Evolutionary conservation across 345 rosid species (phyloP), one percentile per base, ranked within the genome.

Genomic region (Eutrema japonicum): DNA sequence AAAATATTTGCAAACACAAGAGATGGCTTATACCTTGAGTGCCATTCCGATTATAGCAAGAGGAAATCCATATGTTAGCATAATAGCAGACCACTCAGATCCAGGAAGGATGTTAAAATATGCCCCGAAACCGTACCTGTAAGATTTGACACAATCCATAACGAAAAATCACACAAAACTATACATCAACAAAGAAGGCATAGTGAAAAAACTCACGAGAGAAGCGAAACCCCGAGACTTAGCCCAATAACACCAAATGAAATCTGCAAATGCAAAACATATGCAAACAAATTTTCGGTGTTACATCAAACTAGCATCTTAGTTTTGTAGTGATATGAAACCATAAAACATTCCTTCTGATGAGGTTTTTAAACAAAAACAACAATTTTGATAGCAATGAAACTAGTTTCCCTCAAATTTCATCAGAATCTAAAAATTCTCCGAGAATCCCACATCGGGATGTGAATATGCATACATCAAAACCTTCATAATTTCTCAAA

Each of bases 1-100:
- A 2, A 41, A 68, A 64, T 18, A 54, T 36, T 11, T 8, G 43
- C 18, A 18, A 35, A 32, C 37, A 12, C 14, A 53, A 50, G 73
- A 76, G 73, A 74, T 67, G 60, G 8, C 6, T 22, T 74, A 86
- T 81, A 92, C 97, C 97, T 95, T 92, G 79, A 95, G 89, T 54
- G 97, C 97, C 99, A 95, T 95, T 67, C 99, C 99, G 2, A 95
- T 95, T 22, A 95, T 85, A 42, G 99, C 94, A 72, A 92, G 96
- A 33, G 99, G 99, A 67, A 95, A 95, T 38, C 99, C 96, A 82
- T 95, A 95, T 1, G 99, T 95, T 29, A 95, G 80, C 97, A 92
- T 90, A 49, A 95, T 18, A 2, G 96, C 99, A 0, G 99, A 92
- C 99, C 99, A 95, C 70, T 95, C 99, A 22, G 99, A 86, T 72